Evolutionary conservation across 306 rosid genomes (phyloP).

Genomic region (Geum urbanum): DNA sequence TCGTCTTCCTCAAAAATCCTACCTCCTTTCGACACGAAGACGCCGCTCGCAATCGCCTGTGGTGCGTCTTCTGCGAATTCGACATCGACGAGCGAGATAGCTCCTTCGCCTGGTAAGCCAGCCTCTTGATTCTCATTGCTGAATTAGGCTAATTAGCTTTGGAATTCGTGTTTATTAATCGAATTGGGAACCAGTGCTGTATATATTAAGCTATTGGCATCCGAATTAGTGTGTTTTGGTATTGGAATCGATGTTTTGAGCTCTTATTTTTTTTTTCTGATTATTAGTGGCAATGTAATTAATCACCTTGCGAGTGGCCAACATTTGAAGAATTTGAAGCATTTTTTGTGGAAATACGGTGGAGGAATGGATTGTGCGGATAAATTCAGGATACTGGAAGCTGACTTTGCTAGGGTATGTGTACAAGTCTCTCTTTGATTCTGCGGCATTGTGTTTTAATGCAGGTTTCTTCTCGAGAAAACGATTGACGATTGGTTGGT

Average conservation of each 20-base stretch:
- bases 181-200: not conserved
- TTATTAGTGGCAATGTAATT: constrained; percentile 62
- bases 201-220: not conserved
- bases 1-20: constrained; percentile 59
- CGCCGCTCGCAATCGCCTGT: constrained; percentile 59
- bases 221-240: not conserved
- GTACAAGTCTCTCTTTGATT: not conserved
- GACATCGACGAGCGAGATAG: constrained; percentile 50
- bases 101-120: constrained; percentile 59
- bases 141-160: not conserved
- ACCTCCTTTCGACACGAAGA: constrained; percentile 39
- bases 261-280: constrained; percentile 8
- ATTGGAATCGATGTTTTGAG: not conserved
- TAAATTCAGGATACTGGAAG: constrained; percentile 46
- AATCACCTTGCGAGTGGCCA: constrained; percentile 61
- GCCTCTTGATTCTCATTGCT: not conserved
- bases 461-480: not conserved
- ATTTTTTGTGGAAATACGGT: constrained; percentile 79
- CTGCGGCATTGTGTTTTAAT: not conserved
- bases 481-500: constrained; percentile 8
- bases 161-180: constrained; percentile 3
- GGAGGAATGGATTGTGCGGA: constrained; percentile 46
- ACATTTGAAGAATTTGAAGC: constrained; percentile 81
- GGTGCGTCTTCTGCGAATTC: constrained; percentile 78
- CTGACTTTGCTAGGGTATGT: constrained; percentile 60